Base-by-base conservation (phyloP, 1,284 basidiomycete species). In the Sutorius eximius region DNA sequence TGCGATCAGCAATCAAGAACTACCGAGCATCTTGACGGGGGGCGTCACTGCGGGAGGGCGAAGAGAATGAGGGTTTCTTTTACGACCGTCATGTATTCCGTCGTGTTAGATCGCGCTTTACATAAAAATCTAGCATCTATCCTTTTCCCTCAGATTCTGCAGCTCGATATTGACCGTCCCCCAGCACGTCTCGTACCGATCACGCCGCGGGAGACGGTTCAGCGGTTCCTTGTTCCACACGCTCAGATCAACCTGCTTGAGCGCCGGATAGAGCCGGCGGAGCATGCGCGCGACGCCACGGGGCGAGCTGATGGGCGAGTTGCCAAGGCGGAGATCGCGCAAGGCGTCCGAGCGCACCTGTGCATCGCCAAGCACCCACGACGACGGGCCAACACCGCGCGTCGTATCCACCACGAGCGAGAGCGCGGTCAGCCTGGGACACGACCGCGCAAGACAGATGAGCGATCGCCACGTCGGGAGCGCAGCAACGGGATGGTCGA, bases 21-120 rank as follows among this genome's bases (percentile, higher is more conserved):
- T 92, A 54, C 90, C 90, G 5, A 87, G 85, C 61, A 87, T 86
- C 10, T 71, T 93, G 41, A 77, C 83, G 24, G 85, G 84, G 18
- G 83, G 82, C 47, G 79, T 81, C 49, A 72, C 79, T 29, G 72
- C 74, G 49, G 74, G 70, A 13, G 52, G 69, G 45, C 82, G 79
- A 69, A 83, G 73, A 68, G 85, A 87, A 13, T 71, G 49, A 68
- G 20, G 13, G 24, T 22, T 18, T 43, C 38, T 30, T 15, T 6
- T 33, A 15, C 18, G 9, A 49, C 22, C 42, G 7, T 27, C 27
- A 51, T 52, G 44, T 52, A 60, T 46, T 51, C 16, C 32, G 22
- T 49, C 30, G 27, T n/a, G 5, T 24, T 5, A 5, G 22, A 5
- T 24, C 22, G 22, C 5, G 22, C 22, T 24, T 5, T 24, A 24